These are phyloP conservation scores for Besnoitia besnoiti DNA, from an alignment of 169 alveolate genomes.

Conservation along the genomic window DNA sequence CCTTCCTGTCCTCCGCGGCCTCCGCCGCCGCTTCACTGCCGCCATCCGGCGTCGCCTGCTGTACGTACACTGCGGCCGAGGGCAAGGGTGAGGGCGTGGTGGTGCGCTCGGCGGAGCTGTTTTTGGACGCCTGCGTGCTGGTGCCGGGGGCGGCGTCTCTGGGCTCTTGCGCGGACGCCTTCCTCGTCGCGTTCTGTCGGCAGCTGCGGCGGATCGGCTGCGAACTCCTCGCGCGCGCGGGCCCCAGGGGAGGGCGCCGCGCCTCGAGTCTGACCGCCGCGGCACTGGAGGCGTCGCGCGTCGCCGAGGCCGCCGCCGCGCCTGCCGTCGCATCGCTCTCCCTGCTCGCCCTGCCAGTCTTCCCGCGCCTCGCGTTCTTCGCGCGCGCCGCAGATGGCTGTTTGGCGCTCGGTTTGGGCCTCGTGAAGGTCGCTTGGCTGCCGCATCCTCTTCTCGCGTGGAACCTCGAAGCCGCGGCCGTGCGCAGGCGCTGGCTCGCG, in stretches of 20 bases:
- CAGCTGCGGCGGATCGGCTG: not conserved
- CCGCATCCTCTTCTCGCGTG: not conserved
- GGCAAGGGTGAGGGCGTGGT: not conserved
- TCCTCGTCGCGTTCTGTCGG: not conserved
- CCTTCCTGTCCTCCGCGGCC: not conserved
- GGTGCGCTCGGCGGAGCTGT: not conserved
- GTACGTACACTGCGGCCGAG: not conserved
- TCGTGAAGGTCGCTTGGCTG: not conserved
- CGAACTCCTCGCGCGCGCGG: conserved; percentile 1
- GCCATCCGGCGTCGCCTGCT: no score
- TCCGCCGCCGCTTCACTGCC: not conserved
- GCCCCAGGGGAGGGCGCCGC: no score
- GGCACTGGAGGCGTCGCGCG: no score
- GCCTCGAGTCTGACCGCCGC: no score
- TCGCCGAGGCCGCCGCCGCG: not conserved
- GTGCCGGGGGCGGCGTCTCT: not conserved
- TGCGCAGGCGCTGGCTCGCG: not conserved
- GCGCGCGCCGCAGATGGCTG: not conserved
- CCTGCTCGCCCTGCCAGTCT: not conserved
- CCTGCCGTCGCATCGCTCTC: not conserved
- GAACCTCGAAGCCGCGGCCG: not conserved
- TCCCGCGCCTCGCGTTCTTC: not conserved
- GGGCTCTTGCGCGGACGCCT: not conserved
- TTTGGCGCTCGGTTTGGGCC: not conserved
- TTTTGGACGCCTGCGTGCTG: not conserved